Percentiles rank a stretch among this genome's conserved stretches.
Evolutionary conservation across 2,329 filamentous ascomycete genomes (phyloP).

Genomic region (Penicillium sp.): DNA sequence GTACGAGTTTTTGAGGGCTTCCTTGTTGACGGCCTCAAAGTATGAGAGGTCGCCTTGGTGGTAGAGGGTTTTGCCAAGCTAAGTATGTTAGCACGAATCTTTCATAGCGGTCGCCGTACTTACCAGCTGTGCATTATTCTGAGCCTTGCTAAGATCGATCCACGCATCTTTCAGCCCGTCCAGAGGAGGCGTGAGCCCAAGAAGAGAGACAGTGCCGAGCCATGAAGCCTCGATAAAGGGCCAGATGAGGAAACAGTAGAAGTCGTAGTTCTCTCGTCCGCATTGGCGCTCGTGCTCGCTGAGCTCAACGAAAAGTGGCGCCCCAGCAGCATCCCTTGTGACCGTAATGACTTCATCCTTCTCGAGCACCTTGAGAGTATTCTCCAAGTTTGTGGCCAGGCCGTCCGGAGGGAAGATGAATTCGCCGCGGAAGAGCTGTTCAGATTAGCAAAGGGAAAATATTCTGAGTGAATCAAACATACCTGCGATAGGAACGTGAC

Average conservation of each 20-base stretch:
- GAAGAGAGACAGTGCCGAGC: constrained; percentile 85
- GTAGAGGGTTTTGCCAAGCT: constrained; percentile 94
- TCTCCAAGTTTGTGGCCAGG: constrained; percentile 76
- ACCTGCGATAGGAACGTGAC: constrained; percentile 82
- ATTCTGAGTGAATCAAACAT: constrained; percentile 18
- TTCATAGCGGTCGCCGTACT: constrained; percentile 32
- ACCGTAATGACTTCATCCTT: constrained; percentile 76
- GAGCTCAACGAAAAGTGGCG: constrained; percentile 72
- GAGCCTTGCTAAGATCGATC: constrained; percentile 77
- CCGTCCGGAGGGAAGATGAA: constrained; percentile 96
- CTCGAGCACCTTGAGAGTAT: constrained; percentile 78
- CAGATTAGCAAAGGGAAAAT: constrained; percentile 17
- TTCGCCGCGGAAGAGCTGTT: constrained; percentile 84
- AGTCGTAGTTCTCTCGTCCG: constrained; percentile 94
- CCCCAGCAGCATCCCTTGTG: constrained; percentile 58
- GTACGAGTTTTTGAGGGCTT: constrained; percentile 94
- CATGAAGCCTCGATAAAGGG: constrained; percentile 95
- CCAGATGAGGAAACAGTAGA: constrained; percentile 99
- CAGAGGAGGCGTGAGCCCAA: constrained; percentile 79
- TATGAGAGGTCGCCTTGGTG: constrained; percentile 97
- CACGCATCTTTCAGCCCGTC: constrained; percentile 68
- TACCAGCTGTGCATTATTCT: constrained; percentile 81
- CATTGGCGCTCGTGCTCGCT: constrained; percentile 74
- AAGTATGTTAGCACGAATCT: constrained; percentile 23
- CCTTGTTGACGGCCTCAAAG: constrained; percentile 98